These are phyloP conservation scores for Collybia mongolica DNA, from an alignment of 768 basidiomycete genomes.

Conservation along the genomic window DNA sequence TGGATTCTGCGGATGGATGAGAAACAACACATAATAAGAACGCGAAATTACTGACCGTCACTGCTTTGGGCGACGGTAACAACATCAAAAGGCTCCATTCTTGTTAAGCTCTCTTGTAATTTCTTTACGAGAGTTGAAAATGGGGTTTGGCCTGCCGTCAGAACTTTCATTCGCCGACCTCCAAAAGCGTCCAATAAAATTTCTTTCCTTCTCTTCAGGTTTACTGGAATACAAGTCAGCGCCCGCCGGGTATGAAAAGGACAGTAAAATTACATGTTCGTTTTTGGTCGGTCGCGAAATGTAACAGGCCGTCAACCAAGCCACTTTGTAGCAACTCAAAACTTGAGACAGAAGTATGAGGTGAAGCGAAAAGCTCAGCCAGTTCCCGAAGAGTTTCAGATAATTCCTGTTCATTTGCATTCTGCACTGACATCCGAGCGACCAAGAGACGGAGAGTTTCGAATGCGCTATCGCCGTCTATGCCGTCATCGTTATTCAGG, in stretches of 20 bases:
- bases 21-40: slow-evolving; percentile 1
- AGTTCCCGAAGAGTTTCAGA: slow-evolving; percentile 65
- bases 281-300: slow-evolving; percentile 71
- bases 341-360: slow-evolving; percentile 83
- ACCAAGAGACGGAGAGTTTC: slow-evolving; percentile 65
- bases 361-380: slow-evolving; percentile 76
- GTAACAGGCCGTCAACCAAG: slow-evolving; percentile 82
- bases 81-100: slow-evolving; percentile 96
- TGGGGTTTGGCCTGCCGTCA: slow-evolving; percentile 48
- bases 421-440: slow-evolving; percentile 51
- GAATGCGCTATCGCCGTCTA: slow-evolving; percentile 61
- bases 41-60: slow-evolving; percentile 57
- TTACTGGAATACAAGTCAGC: slow-evolving; percentile 43
- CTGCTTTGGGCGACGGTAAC: slow-evolving; percentile 80
- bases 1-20: slow-evolving; percentile 59
- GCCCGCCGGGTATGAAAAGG: neutral
- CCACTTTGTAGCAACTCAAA: slow-evolving; percentile 96
- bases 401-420: slow-evolving; percentile 63
- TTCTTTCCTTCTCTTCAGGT: slow-evolving; percentile 64
- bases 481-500: slow-evolving; percentile 54
- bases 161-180: slow-evolving; percentile 43
- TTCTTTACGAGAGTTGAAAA: slow-evolving; percentile 89
- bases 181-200: slow-evolving; percentile 80
- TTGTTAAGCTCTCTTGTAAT: slow-evolving; percentile 90
- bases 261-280: slow-evolving; percentile 48